Base-by-base conservation (phyloP, 2,329 filamentous ascomycete species). In the Trematosphaeria pertusa region DNA sequence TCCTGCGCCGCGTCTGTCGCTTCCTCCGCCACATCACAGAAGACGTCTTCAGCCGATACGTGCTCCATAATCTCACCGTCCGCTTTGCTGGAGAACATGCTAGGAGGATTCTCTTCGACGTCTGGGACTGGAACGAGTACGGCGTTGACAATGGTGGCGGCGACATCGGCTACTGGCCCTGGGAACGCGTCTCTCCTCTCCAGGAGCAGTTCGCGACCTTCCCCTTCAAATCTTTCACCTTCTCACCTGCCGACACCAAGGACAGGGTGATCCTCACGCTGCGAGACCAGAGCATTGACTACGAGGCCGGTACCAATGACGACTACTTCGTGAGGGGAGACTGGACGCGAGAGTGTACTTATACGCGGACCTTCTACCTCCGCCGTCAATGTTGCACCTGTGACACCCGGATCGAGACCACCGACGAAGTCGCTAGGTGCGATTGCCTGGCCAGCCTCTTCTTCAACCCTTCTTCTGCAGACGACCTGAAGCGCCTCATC, bases 1-100 rank as follows among this genome's bases (percentile, higher is more conserved):
- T 58, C 38, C 36, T 64, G 43, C 55, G 56, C 49, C 54, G 54
- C 20, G 52, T 54, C 12, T 58, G 49, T 32, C 44, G 40, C 4
- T 50, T 45, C 30, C 34, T 58, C 10, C 43, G 36, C 18, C 30
- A 32, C 24, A 48, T 62, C 26, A 54, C 58, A 15, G 54, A 59
- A 36, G 28, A 56, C 14, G 48, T 57, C 32, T 58, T 59, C 35
- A 50, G 55, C 15, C 50, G 36, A 38, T 43, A 35, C 30, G 26
- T 61, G 34, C 40, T 55, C 43, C 43, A 39, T 43, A 54, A 56
- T 35, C 58, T 50, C 48, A 52, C 41, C 36, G 28, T 61, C 15
- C 46, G 48, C 30, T 57, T 63, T 34, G 50, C 51, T 18, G 58
- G 54, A 31, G 42, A 55, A 21, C 44, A 40, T 39, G 52, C 50